These are phyloP conservation scores for Ophiosphaerella narmari DNA, from an alignment of 2,329 filamentous ascomycete genomes.

Conservation along the genomic window DNA sequence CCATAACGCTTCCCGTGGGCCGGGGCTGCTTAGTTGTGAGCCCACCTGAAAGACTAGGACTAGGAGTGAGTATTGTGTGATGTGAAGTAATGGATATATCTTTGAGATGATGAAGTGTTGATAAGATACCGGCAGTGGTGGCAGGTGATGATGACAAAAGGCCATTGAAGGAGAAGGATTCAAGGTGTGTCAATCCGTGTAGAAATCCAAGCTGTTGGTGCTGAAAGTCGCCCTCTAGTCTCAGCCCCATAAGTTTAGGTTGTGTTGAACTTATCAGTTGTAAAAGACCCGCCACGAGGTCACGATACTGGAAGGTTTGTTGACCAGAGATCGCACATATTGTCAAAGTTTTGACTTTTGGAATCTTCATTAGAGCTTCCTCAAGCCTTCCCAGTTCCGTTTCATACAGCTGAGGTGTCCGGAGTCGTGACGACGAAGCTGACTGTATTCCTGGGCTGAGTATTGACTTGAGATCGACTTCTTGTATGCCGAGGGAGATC, in stretches of 20 bases:
- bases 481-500: slow-evolving; percentile 29
- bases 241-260: slow-evolving; percentile 20
- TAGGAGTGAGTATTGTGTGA: slow-evolving; percentile 13
- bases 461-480: slow-evolving; percentile 34
- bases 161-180: slow-evolving; percentile 33
- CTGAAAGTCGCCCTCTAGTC: slow-evolving; percentile 31
- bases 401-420: slow-evolving; percentile 33
- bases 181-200: slow-evolving; percentile 13
- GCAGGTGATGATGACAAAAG: slow-evolving; percentile 23
- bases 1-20: slow-evolving; percentile 19
- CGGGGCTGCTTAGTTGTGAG: slow-evolving; percentile 21
- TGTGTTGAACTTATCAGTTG: slow-evolving; percentile 16
- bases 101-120: slow-evolving; percentile 21
- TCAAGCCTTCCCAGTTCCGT: slow-evolving; percentile 21
- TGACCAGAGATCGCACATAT: slow-evolving; percentile 18
- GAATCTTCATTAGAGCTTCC: slow-evolving; percentile 17
- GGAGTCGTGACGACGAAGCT: slow-evolving; percentile 9
- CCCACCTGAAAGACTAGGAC: slow-evolving; percentile 7
- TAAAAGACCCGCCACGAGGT: slow-evolving; percentile 25
- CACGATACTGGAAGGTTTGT: slow-evolving; percentile 33
- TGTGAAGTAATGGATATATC: slow-evolving; percentile 29
- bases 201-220: slow-evolving; percentile 28
- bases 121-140: slow-evolving; percentile 25
- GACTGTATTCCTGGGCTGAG: slow-evolving; percentile 3
- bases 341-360: slow-evolving; percentile 24